Conservation (phyloP, 2,329 filamentous ascomycete genomes). For the Sarocladium strictum region DNA sequence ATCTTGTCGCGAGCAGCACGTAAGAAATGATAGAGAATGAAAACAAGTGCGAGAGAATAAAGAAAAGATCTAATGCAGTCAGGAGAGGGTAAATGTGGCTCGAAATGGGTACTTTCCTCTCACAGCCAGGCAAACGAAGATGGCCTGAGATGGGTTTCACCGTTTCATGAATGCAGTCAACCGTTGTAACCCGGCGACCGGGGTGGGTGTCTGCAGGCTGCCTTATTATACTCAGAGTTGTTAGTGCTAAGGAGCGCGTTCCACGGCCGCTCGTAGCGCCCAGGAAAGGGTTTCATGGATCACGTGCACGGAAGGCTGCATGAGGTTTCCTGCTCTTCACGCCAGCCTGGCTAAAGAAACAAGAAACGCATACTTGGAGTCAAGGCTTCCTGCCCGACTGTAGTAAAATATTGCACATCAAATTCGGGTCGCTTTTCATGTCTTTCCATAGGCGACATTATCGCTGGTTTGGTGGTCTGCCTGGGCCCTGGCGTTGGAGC, state of each 20-base stretch:
- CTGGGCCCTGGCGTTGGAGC: neutral
- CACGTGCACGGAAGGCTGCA: slow-evolving; percentile 1
- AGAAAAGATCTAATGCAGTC: neutral
- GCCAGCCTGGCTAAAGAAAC: too few species aligned
- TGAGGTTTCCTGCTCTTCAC: too few species aligned
- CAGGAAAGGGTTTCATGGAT: neutral
- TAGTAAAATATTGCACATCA: too few species aligned
- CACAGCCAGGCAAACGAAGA: neutral
- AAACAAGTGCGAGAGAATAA: neutral
- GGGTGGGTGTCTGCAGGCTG: neutral
- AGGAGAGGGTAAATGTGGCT: too few species aligned
- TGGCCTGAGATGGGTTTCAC: neutral
- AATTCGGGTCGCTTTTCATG: too few species aligned
- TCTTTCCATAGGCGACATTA: too few species aligned
- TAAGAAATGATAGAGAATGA: neutral
- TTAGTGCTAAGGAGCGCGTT: neutral
- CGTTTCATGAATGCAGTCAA: neutral
- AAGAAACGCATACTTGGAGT: neutral
- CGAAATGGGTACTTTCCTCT: neutral
- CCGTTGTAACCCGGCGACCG: neutral
- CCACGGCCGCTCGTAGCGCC: neutral
- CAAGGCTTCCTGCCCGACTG: too few species aligned
- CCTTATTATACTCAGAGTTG: neutral
- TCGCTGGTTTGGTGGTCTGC: neutral
- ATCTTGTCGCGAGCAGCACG: too few species aligned